Base-by-base conservation (phyloP, 169 alveolate species). In the Babesia sp. region DNA sequence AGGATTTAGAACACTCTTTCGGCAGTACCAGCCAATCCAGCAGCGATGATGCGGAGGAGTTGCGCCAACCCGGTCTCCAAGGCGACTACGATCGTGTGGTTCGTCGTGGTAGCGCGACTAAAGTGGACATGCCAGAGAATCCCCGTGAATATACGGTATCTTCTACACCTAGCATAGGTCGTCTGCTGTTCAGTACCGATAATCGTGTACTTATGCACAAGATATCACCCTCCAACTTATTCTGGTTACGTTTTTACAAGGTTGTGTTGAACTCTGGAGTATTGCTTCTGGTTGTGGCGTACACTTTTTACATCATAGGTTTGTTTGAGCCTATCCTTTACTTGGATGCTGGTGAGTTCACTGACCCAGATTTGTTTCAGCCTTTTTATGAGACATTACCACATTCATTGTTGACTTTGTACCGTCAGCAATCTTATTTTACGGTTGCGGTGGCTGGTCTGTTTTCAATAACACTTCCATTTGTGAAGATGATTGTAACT, bases 391-490 rank as follows among this genome's bases (percentile, higher is more conserved):
- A 81, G 55, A 81, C 84, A n/a, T 59, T 81, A 33, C 73, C 59
- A 37, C 89, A 81, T 37, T 81, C 89, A 20, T 14, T 81, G 46
- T 12, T 3, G 18, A 81, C 89, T 1, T 39, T 81, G 42, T 71
- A 67, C 45, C 0, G 33, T 9, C 89, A 81, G 54, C 26, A 60
- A 44, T 80, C 89, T 7, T 81, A 72, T 42, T 44, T 73, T 41
- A 73, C 82, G 28, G 74, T 81, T 3, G 22, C 44, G 33, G 51
- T 81, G 9, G 85, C 82, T 36, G 55, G 58, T 29, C 26, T 51
- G 22, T 81, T 81, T 54, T 81, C 89, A 9, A 26, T 81, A 1
- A 22, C 70, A 44, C 75, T 81, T 28, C 89, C 89, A 8, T 81
- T 81, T 45, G 74, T 73, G 28, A 81, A 81, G 57, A 71, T 81